phyloP scores from a whole-genome alignment of 345 rosid species.

The Cardamine chenopodiifolia region DNA sequence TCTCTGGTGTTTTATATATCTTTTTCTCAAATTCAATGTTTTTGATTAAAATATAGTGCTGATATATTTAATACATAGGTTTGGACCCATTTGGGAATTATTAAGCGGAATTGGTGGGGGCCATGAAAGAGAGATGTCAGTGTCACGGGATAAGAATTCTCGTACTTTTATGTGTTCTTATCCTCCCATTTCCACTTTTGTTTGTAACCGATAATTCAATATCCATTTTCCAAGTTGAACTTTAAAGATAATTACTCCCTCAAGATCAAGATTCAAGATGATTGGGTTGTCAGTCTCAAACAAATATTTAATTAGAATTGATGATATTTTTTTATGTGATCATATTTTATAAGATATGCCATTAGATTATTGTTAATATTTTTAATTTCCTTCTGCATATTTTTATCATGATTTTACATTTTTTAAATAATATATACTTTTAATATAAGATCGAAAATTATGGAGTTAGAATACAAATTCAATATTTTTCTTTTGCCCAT shows the following conservation, averaged over 20 bases:
- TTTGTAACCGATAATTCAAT: background rate
- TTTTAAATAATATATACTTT: no score
- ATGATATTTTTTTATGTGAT: no score
- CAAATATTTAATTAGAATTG: background rate
- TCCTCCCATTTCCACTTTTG: slow-evolving; percentile 4
- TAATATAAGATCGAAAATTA: no score
- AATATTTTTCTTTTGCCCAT: no score
- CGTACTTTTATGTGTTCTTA: slow-evolving; percentile 39
- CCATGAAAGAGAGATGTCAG: slow-evolving; percentile 30
- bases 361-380: no score
- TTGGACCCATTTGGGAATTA: slow-evolving; percentile 9
- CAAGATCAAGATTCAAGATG: background rate
- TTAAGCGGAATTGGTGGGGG: slow-evolving; percentile 21
- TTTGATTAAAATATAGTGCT: background rate
- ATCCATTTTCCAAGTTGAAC: background rate
- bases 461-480: no score
- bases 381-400: no score
- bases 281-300: background rate
- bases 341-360: no score
- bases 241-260: background rate
- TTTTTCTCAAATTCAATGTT: background rate
- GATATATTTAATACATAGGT: background rate
- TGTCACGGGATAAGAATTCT: slow-evolving; percentile 42
- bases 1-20: background rate
- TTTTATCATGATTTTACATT: no score